Base-by-base conservation (phyloP, 2,329 filamentous ascomycete species). In the Verticillium isaacii region DNA sequence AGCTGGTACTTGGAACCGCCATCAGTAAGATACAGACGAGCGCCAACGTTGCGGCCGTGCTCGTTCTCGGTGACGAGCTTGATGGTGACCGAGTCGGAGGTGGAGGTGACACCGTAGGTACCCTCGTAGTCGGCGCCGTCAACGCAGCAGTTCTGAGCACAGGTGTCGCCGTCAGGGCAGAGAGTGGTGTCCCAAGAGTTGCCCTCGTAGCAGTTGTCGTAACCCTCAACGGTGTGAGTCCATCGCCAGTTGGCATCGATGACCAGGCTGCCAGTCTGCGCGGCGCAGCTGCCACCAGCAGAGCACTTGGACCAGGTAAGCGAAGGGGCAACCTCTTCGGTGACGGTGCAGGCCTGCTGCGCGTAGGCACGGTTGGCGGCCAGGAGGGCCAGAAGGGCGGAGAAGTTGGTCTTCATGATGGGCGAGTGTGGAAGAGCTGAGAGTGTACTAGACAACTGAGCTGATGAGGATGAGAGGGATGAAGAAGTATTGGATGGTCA, bases 21-120 rank as follows among this genome's bases (percentile, higher is more conserved):
- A 67, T 82, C 81, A 77, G 91, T 83, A 64, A 91, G 80, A 73
- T 89, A 91, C 56, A 88, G 75, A 67, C 89, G 83, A 59, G 85
- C 77, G 19, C 80, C 81, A 32, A 83, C 69, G 69, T 83, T 84
- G 66, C 73, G 78, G 59, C 72, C 74, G 71, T 78, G 77, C n/a
- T 70, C 66, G 66, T 78, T 75, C 70, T 83, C 77, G 64, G 83
- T 85, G 66, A 87, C 82, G 66, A 87, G 86, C 71, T 82, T 81
- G 65, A 87, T 75, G 67, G 73, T 82, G 68, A 88, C 75, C 59
- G 80, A 71, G 68, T 79, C 77, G 66, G 78, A 80, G 67, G 74
- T 79, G 60, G 85, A 76, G 34, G 77, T 80, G 67, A 85, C 80
- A 67, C 85, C 82, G 61, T 85, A 85, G 39, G 82, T 84, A 57